phyloP scores from a whole-genome alignment of 2,329 filamentous ascomycete genomes.

The Geoglossum cookeanum region DNA sequence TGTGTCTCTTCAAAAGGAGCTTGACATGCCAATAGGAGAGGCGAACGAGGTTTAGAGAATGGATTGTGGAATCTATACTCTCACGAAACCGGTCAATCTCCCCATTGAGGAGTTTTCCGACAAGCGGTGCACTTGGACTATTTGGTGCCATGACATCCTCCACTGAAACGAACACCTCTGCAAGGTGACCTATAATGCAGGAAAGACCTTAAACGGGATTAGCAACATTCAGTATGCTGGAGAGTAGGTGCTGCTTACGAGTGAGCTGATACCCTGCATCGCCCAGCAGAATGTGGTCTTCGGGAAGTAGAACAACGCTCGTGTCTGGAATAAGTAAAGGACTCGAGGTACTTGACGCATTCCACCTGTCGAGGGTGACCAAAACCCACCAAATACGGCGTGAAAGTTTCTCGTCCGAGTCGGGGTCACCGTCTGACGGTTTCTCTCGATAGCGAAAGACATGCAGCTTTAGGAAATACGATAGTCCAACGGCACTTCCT shows the following conservation, averaged over 20 bases:
- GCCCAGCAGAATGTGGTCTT: conserved; percentile 41
- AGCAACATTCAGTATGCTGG: conserved; percentile 8
- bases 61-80: conserved; percentile 33
- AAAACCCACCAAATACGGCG: conserved; percentile 54
- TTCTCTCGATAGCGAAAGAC: conserved; percentile 23
- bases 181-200: conserved; percentile 36
- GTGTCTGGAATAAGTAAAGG: conserved; percentile 44
- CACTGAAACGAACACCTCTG: conserved; percentile 26
- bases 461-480: conserved; percentile 45
- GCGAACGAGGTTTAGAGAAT: conserved; percentile 39
- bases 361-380: conserved; percentile 53
- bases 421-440: conserved; percentile 28
- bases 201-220: conserved; percentile 29
- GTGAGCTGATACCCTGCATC: conserved; percentile 44
- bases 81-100: conserved; percentile 47
- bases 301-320: conserved; percentile 38
- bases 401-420: conserved; percentile 42
- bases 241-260: conserved; percentile 31
- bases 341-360: conserved; percentile 46
- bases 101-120: conserved; percentile 33
- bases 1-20: conserved; percentile 42
- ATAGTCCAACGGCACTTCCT: conserved; percentile 45
- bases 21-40: conserved; percentile 53
- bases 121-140: conserved; percentile 23
- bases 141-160: conserved; percentile 25